Evolutionary conservation across 2,329 filamentous ascomycete species (phyloP).

Genomic region (Ascochyta fabae): DNA sequence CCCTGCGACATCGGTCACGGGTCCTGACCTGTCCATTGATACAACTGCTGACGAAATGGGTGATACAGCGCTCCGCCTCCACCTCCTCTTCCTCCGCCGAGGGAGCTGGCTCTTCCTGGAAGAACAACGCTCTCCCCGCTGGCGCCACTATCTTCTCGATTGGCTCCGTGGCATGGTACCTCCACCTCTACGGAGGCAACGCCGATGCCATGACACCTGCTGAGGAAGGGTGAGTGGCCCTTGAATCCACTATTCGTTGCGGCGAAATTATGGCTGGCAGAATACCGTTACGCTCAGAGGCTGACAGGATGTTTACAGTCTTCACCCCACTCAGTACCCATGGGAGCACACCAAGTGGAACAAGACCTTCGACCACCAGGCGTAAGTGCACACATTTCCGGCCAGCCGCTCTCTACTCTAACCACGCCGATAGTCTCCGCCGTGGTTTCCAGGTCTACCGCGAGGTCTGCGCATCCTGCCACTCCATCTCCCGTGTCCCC

Average conservation of each 20-base stretch:
- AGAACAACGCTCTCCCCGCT: constrained; percentile 84
- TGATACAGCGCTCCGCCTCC: constrained; percentile 64
- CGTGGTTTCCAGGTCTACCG: constrained; percentile 99
- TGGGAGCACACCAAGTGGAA: constrained; percentile 92
- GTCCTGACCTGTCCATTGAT: constrained; percentile 35
- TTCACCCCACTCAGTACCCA: constrained; percentile 89
- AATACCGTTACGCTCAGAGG: constrained; percentile 34
- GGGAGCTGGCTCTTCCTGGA: constrained; percentile 75
- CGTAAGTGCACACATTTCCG: constrained; percentile 66
- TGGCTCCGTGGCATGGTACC: constrained; percentile 95
- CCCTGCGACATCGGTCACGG: constrained; percentile 18
- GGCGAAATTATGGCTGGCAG: constrained; percentile 34
- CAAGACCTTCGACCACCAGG: constrained; percentile 96
- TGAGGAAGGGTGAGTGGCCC: constrained; percentile 90
- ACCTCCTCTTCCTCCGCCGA: constrained; percentile 61
- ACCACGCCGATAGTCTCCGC: constrained; percentile 70
- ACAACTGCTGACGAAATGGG: constrained; percentile 40
- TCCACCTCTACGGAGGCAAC: constrained; percentile 89
- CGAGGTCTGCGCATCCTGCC: constrained; percentile 97
- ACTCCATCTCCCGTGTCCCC: constrained; percentile 92
- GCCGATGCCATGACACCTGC: constrained; percentile 88
- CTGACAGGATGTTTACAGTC: constrained; percentile 61
- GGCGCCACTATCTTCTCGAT: constrained; percentile 86
- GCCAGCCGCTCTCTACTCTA: constrained; percentile 2
- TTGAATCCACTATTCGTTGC: constrained; percentile 21